Percentiles rank a stretch among this genome's conserved stretches.
Evolutionary conservation across 2,329 filamentous ascomycete genomes (phyloP).

Genomic region (Calcarisporium arbuscula): DNA sequence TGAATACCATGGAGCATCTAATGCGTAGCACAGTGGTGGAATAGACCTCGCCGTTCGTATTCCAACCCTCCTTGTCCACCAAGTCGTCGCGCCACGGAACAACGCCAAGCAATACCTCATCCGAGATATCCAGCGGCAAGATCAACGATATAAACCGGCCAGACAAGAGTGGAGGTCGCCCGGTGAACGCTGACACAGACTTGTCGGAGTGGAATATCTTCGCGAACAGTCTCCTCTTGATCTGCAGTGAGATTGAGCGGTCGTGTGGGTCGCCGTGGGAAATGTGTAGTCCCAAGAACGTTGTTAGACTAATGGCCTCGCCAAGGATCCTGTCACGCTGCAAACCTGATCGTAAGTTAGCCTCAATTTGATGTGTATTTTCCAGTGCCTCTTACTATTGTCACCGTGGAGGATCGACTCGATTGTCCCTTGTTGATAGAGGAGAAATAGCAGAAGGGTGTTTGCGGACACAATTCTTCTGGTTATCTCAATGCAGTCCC

Average conservation of each 20-base stretch:
- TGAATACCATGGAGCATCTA: constrained; percentile 14
- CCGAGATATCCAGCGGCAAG: constrained; percentile 31
- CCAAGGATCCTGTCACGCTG: constrained; percentile 8
- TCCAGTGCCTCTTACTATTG: too few relatives aligned
- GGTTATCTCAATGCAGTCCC: constrained; percentile 19
- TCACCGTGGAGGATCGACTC: constrained; percentile 28
- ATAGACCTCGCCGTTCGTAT: constrained; percentile 21
- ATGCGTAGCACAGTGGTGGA: constrained; percentile 23
- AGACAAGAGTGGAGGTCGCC: constrained; percentile 31
- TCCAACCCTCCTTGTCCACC: constrained; percentile 32
- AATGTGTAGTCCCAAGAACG: constrained; percentile 10
- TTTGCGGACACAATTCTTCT: constrained; percentile 21
- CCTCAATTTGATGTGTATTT: too few relatives aligned
- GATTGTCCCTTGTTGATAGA: constrained; percentile 21
- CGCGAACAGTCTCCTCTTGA: constrained; percentile 20
- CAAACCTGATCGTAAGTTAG: neutral
- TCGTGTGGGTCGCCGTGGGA: constrained; percentile 1
- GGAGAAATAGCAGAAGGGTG: constrained; percentile 24
- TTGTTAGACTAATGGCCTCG: constrained; percentile 9
- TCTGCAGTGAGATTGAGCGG: constrained; percentile 8
- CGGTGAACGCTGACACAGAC: constrained; percentile 32
- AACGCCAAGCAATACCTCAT: constrained; percentile 27
- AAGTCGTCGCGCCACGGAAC: constrained; percentile 14
- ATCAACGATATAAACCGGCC: constrained; percentile 30
- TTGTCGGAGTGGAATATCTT: constrained; percentile 29